phyloP scores from a whole-genome alignment of 106 monocot species.

The Xerophyta viscosa region DNA sequence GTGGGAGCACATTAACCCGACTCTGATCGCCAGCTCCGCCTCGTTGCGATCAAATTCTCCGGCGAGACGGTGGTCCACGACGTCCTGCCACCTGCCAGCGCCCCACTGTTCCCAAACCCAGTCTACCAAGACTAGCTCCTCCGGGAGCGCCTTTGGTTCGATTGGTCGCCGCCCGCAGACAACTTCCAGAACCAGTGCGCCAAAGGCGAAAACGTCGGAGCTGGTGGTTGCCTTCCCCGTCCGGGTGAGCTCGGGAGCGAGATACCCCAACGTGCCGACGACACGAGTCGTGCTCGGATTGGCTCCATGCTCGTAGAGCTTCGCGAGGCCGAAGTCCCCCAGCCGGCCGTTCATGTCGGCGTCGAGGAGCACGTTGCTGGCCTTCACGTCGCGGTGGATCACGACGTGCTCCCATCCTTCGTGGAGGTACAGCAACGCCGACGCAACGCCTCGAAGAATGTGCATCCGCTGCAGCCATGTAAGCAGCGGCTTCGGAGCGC shows the following conservation, averaged over 20 bases:
- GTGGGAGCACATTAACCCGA: slow-evolving; percentile 48
- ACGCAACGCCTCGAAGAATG: slow-evolving; percentile 16
- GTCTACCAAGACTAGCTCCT: slow-evolving; percentile 27
- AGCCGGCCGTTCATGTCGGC: slow-evolving; percentile 9
- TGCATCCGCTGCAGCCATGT: slow-evolving; percentile 11
- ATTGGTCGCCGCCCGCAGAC: slow-evolving; percentile 13
- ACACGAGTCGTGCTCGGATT: slow-evolving; percentile 3
- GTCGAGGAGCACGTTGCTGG: slow-evolving; percentile 20
- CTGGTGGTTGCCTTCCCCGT: slow-evolving; percentile 9
- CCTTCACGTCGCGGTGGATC: slow-evolving; percentile 16
- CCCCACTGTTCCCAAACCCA: slow-evolving; percentile 26
- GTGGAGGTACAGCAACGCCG: slow-evolving; percentile 17
- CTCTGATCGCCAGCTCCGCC: slow-evolving; percentile 33
- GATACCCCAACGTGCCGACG: slow-evolving; percentile 20
- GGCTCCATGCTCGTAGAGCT: too few relatives aligned
- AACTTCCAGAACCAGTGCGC: slow-evolving; percentile 14
- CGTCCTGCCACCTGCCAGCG: slow-evolving; percentile 21
- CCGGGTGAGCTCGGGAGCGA: slow-evolving; percentile 5
- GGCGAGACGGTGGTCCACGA: slow-evolving; percentile 25
- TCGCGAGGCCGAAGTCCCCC: slow-evolving; percentile 20
- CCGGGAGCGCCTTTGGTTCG: not conserved
- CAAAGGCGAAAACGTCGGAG: slow-evolving; percentile 22
- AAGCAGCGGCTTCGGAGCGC: slow-evolving; percentile 4
- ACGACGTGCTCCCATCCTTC: slow-evolving; percentile 22
- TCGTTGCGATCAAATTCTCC: slow-evolving; percentile 24